Evolutionary conservation across 345 rosid species (phyloP).

Genomic region (Rhodomyrtus tomentosa): DNA sequence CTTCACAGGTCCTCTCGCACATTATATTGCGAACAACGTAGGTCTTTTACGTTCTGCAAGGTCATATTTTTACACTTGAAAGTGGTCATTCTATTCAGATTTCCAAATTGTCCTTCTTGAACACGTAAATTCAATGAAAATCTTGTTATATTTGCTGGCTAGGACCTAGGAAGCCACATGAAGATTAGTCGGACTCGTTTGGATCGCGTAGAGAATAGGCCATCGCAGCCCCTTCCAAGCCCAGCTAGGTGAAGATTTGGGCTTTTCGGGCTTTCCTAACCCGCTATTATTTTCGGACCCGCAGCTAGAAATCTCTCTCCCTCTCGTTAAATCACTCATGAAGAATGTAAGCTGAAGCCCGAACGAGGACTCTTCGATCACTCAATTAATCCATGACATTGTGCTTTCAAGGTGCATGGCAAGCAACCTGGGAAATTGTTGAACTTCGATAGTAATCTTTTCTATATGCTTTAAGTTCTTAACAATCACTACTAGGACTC

Average conservation of each 20-base stretch:
- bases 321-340: neutral
- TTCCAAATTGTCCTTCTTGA: neutral
- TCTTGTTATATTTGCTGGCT: neutral
- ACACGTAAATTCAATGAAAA: neutral
- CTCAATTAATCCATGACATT: neutral
- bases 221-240: neutral
- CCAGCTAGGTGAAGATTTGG: neutral
- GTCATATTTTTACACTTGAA: neutral
- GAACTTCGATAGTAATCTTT: neutral
- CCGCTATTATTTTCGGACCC: neutral
- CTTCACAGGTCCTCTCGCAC: neutral
- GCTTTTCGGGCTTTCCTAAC: neutral
- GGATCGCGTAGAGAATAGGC: neutral
- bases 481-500: neutral
- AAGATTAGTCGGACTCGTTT: neutral
- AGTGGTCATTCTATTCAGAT: neutral
- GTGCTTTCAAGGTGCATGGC: neutral
- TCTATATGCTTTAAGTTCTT: neutral
- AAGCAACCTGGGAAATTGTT: neutral
- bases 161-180: neutral
- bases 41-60: neutral
- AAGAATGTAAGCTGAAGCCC: neutral
- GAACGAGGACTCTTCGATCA: neutral
- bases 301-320: neutral
- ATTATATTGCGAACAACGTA: neutral